Percentiles rank a stretch among this genome's conserved stretches.
These are phyloP conservation scores for Cladophialophora yegresii DNA, from an alignment of 2,329 filamentous ascomycete species.

Conservation along the genomic window DNA sequence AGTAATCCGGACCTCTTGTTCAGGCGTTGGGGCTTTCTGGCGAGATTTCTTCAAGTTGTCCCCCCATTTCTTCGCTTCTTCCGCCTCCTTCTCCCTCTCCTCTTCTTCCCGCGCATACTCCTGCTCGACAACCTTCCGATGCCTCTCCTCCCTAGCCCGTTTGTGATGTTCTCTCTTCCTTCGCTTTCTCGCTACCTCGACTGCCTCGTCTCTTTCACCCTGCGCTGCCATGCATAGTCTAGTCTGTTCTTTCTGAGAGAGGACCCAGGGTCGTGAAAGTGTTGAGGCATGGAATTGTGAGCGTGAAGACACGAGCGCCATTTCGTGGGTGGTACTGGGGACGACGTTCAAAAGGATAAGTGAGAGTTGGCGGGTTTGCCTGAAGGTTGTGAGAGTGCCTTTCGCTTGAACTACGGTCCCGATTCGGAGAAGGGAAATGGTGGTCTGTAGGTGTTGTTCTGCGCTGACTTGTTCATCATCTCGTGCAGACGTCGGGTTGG, in stretches of 20 bases:
- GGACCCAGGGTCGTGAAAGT: slow-evolving; percentile 56
- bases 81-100: slow-evolving; percentile 42
- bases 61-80: slow-evolving; percentile 40
- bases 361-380: slow-evolving; percentile 55
- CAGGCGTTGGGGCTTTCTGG: not conserved
- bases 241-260: slow-evolving; percentile 50
- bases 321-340: slow-evolving; percentile 57
- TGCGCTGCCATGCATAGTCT: slow-evolving; percentile 47
- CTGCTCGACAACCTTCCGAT: slow-evolving; percentile 38
- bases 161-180: slow-evolving; percentile 37
- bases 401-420: slow-evolving; percentile 60
- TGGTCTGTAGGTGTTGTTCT: slow-evolving; percentile 19
- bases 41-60: slow-evolving; percentile 9
- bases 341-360: slow-evolving; percentile 56
- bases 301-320: slow-evolving; percentile 55
- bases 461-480: slow-evolving; percentile 7
- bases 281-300: slow-evolving; percentile 53
- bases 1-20: not conserved
- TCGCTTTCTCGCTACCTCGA: slow-evolving; percentile 42
- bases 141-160: slow-evolving; percentile 47
- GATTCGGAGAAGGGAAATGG: slow-evolving; percentile 49
- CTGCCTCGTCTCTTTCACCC: slow-evolving; percentile 44
- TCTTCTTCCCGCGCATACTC: slow-evolving; percentile 47
- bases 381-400: slow-evolving; percentile 57
- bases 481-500: slow-evolving; percentile 26